Evolutionary conservation across 305 asterid genomes (phyloP), one percentile per base, ranked within the genome.

Genomic region (Fraxinus velutina): DNA sequence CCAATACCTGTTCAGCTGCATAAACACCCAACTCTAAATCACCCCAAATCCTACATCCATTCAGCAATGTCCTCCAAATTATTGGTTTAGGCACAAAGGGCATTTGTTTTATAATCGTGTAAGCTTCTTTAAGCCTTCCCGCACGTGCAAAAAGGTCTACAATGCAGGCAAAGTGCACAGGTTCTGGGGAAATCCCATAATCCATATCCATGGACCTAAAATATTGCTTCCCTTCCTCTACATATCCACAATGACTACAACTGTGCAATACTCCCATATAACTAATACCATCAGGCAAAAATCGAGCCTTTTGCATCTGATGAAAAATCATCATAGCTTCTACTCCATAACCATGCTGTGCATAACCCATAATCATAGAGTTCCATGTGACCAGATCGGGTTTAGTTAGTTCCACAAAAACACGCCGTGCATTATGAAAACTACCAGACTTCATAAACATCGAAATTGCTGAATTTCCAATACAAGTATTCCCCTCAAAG

Each of bases 91-190:
- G 86, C 71, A 76, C 81, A 39, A 78, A 78, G 29, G 84, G 86
- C 80, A 86, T 21, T 19, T 78, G 66, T 5, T 73, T 32, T 77
- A 88, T 83, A 79, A 87, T 78, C 57, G 73, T 30, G 13, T 80
- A 57, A 32, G 89, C 89, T 19, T 73, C 79, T 71, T 79, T 72
- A 17, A 88, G 82, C 24, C 73, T 70, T 29, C 89, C 88, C 10
- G 89, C 83, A 55, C 91, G 85, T 81, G 89, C 84, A 30, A 82
- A 39, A 57, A 88, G 78, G 79, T 88, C 91, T 37, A 88, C 91
- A 90, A 89, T 78, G 85, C 87, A 80, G 75, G 86, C 44, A 75
- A 85, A 85, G 71, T 89, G 90, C 13, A 75, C 87, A 22, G 75
- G 82, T 75, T 79, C 85, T 5, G 89, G 91, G 19, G 73, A 57